Base-by-base conservation (phyloP, 306 rosid species). In the Potentilla sterilis region DNA sequence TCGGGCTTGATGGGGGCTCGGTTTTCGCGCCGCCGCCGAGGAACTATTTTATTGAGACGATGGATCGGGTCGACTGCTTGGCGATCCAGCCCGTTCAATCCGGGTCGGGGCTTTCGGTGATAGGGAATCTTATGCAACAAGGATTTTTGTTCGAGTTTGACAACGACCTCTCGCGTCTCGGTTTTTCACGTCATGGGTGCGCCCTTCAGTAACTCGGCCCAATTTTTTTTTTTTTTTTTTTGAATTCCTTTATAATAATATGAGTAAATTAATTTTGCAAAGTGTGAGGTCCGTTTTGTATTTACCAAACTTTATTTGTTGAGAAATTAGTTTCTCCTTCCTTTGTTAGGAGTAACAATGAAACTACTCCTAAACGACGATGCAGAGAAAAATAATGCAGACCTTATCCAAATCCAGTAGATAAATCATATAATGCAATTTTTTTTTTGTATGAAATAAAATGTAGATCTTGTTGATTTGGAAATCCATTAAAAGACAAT, bases 101-200 rank as follows among this genome's bases (percentile, higher is more conserved):
- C 65, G 88, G 72, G 22, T 77, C 82, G 1, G 97, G 93, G 18
- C 85, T 83, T 75, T 88, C 93, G 6, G 96, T 92, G 59, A 77
- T 92, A 0, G 97, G 97, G 85, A 92, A 89, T 85, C 87, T 92
- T 35, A 82, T 92, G 92, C 97, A 92, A 63, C 97, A 92, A 73
- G 97, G 97, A 7, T 92, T 81, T 67, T 77, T 92, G 90, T 78
- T 89, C 55, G 93, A 88, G 79, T 92, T 87, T 37, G 97, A 92
- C 14, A 82, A 74, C 41, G 93, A 88, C 73, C 76, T 77, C 78
- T 81, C 87, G 22, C 82, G 91, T 64, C 85, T 92, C 11, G 97
- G 97, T 11, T 92, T 92, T 70, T 76, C 97, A 35, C 95, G 97
- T 21, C 97, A 44, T 63, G 97, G 96, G 3, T 92, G 97, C 32